Percentiles rank a stretch among this genome's conserved stretches.
These are phyloP conservation scores for Alternaria ethzedia DNA, from an alignment of 2,329 filamentous ascomycete genomes.

Conservation along the genomic window DNA sequence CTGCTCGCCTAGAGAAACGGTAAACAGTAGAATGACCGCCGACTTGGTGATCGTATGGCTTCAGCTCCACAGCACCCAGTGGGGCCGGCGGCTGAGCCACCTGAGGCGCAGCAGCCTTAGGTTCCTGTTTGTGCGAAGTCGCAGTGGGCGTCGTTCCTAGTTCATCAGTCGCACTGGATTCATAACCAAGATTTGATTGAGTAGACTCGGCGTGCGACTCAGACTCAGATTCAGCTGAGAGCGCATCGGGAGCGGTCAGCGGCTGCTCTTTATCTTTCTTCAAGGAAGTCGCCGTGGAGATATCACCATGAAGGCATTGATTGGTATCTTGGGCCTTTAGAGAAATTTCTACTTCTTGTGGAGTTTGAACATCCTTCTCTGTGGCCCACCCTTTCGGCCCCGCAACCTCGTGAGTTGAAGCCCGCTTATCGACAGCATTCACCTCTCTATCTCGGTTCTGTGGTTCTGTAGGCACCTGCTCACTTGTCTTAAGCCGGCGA, in stretches of 20 bases:
- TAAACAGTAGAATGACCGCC: conserved; percentile 96
- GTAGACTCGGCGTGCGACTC: conserved; percentile 52
- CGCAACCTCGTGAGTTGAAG: conserved; percentile 36
- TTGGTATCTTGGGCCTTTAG: conserved; percentile 66
- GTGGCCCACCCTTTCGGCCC: conserved; percentile 35
- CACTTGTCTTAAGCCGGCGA: conserved; percentile 59
- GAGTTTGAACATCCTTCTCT: conserved; percentile 41
- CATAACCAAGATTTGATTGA: conserved; percentile 56
- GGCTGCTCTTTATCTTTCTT: conserved; percentile 51
- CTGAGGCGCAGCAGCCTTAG: conserved; percentile 36
- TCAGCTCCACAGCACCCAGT: conserved; percentile 90
- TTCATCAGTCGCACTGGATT: conserved; percentile 63
- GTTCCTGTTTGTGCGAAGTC: conserved; percentile 37
- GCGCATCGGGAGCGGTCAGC: conserved; percentile 31
- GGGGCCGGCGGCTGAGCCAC: conserved; percentile 60
- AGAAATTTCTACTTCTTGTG: conserved; percentile 67
- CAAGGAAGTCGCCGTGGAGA: conserved; percentile 51
- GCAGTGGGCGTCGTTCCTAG: conserved; percentile 50
- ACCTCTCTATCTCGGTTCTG: conserved; percentile 34
- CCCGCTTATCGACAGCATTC: conserved; percentile 32
- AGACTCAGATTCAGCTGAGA: conserved; percentile 50
- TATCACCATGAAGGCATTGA: conserved; percentile 66
- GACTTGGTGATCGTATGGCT: conserved; percentile 96
- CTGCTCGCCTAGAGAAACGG: conserved; percentile 90
- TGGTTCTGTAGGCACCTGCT: conserved; percentile 39